Evolutionary conservation across 2,329 filamentous ascomycete species (phyloP).

Genomic region (Esteya vermicola): DNA sequence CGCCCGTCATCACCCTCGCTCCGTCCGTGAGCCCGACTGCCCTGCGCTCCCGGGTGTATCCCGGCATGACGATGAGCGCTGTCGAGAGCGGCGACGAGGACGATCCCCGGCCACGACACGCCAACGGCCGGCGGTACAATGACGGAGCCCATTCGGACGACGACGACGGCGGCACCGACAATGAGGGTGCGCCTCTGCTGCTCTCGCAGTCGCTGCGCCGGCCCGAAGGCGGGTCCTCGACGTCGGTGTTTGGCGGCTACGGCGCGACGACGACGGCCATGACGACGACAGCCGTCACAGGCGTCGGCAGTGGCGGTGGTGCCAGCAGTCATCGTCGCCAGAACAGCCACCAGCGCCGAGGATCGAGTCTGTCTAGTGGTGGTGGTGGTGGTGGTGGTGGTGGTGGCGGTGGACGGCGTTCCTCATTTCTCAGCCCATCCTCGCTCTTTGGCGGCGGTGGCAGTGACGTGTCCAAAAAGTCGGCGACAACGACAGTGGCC

Average conservation of each 20-base stretch:
- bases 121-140: slow-evolving; percentile 5
- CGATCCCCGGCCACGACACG: slow-evolving; percentile 14
- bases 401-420: too few relatives aligned
- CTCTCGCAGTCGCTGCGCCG: slow-evolving; percentile 23
- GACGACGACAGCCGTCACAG: slow-evolving; percentile 28
- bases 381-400: too few relatives aligned
- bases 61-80: too few relatives aligned
- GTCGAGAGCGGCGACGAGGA: too few relatives aligned
- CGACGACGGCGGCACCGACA: slow-evolving; percentile 23
- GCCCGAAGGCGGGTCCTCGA: slow-evolving; percentile 15
- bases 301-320: slow-evolving; percentile 16
- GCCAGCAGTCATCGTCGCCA: too few relatives aligned
- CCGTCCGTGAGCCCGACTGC: too few relatives aligned
- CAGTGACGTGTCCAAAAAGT: too few relatives aligned
- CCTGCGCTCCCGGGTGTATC: too few relatives aligned
- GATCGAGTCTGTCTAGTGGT: too few relatives aligned
- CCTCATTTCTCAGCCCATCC: slow-evolving; percentile 15
- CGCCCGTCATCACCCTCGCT: too few relatives aligned
- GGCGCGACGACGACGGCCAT: slow-evolving; percentile 12
- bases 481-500: slow-evolving; percentile 7
- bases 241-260: neutral
- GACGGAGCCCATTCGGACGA: slow-evolving; percentile 26
- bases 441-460: slow-evolving; percentile 6
- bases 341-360: too few relatives aligned
- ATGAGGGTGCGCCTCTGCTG: slow-evolving; percentile 43